Evolutionary conservation across 371 early-diverging fungal species (phyloP).

Genomic region (Nematocida displodere): DNA sequence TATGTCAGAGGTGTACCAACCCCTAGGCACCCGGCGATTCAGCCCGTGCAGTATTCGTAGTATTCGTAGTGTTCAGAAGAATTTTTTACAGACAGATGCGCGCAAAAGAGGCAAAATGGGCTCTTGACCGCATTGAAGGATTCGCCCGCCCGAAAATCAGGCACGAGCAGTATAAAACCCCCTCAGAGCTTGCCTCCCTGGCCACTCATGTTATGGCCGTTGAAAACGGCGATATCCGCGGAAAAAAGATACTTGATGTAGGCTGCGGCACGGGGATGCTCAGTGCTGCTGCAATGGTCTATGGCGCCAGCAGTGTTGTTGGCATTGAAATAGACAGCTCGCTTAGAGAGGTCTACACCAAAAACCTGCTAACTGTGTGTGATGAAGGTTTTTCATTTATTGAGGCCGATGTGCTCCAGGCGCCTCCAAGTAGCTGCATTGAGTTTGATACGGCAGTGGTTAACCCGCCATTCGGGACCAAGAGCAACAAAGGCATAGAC

Average conservation of each 20-base stretch:
- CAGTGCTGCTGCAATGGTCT: conserved; percentile 40
- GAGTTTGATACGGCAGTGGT: conserved; percentile 54
- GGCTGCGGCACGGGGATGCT: conserved; percentile 64
- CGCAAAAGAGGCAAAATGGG: conserved; percentile 54
- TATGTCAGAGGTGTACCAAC: too few species aligned
- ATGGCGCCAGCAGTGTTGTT: conserved; percentile 38
- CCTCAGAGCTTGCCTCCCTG: conserved; percentile 57
- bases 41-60: too few species aligned
- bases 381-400: conserved; percentile 15
- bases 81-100: too few species aligned
- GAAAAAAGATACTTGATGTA: conserved; percentile 58
- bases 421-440: neutral
- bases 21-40: too few species aligned
- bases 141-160: conserved; percentile 48
- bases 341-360: conserved; percentile 36
- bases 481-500: conserved; percentile 56
- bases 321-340: conserved; percentile 53
- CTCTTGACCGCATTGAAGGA: conserved; percentile 45
- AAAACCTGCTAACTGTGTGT: conserved; percentile 36
- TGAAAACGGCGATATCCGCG: conserved; percentile 53
- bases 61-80: too few species aligned
- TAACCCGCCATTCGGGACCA: conserved; percentile 65
- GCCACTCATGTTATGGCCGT: conserved; percentile 38
- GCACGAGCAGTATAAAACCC: conserved; percentile 63
- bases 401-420: conserved; percentile 4